Evolutionary conservation across 495 filamentous ascomycete genomes (phyloP).

Genomic region (Astrocystis sublimbata): DNA sequence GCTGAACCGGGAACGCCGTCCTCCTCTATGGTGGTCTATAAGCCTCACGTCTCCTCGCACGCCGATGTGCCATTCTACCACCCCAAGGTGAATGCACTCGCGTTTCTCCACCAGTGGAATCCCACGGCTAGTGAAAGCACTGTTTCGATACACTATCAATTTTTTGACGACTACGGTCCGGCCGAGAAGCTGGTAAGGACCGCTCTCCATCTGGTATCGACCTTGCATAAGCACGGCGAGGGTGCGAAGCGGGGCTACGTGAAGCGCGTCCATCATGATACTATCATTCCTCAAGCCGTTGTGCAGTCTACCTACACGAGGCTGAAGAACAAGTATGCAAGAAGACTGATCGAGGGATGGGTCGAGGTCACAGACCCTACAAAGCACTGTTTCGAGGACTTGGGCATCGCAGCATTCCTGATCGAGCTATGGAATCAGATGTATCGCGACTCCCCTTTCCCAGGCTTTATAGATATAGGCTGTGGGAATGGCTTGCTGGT

Average conservation of each 20-base stretch:
- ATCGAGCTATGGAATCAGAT: constrained; percentile 90
- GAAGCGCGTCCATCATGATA: constrained; percentile 77
- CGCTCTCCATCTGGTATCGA: constrained; percentile 66
- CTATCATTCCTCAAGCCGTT: constrained; percentile 67
- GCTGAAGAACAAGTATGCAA: constrained; percentile 77
- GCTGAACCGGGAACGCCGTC: constrained; percentile 23
- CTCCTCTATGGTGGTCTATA: constrained; percentile 68
- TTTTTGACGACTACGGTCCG: constrained; percentile 52
- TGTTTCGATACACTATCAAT: constrained; percentile 68
- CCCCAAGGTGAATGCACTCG: constrained; percentile 69
- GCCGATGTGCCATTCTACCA: constrained; percentile 83
- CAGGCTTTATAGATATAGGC: constrained; percentile 92
- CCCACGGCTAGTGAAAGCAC: constrained; percentile 40
- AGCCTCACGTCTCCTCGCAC: constrained; percentile 65
- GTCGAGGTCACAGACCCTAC: constrained; percentile 80
- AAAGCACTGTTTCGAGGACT: constrained; percentile 94
- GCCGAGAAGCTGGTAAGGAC: constrained; percentile 66
- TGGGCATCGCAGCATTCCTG: constrained; percentile 89
- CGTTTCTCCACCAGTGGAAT: constrained; percentile 68
- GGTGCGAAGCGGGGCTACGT: constrained; percentile 61
- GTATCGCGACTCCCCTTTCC: constrained; percentile 66
- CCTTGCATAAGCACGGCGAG: constrained; percentile 75
- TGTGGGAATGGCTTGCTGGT: constrained; percentile 96
- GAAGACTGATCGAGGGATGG: constrained; percentile 67
- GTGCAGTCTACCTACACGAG: constrained; percentile 79